phyloP scores from a whole-genome alignment of 179 eudicot genomes.

The Spergularia azorica region DNA sequence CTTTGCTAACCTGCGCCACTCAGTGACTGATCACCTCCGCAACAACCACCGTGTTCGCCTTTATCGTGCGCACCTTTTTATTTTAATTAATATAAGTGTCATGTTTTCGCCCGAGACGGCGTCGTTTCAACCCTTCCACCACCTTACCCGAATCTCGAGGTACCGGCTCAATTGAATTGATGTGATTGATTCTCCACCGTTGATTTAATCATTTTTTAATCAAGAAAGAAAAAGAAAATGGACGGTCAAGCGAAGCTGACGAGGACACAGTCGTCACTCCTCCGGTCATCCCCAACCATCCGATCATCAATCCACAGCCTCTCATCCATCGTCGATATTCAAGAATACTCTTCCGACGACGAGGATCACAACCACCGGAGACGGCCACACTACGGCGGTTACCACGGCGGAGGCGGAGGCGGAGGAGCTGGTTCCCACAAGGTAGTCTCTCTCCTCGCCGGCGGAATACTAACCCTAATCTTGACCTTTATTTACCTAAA shows the following conservation, averaged over 20 bases:
- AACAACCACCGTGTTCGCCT: neutral
- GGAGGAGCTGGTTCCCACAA: neutral
- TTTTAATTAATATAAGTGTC: neutral
- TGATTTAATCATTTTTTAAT: neutral
- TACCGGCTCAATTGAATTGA: neutral
- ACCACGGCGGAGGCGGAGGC: no score
- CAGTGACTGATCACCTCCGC: neutral
- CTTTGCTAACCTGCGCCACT: slow-evolving; percentile 16
- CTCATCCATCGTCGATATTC: slow-evolving; percentile 49
- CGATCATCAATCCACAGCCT: slow-evolving; percentile 82
- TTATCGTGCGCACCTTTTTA: slow-evolving; percentile 18
- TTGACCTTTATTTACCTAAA: slow-evolving; percentile 36
- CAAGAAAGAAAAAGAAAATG: slow-evolving; percentile 30
- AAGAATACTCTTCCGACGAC: neutral
- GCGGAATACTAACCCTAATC: slow-evolving; percentile 30
- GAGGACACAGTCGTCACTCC: slow-evolving; percentile 73
- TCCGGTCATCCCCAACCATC: slow-evolving; percentile 84
- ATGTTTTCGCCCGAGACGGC: slow-evolving; percentile 32
- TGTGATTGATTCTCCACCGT: neutral
- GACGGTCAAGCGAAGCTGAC: slow-evolving; percentile 67
- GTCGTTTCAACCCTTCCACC: no score
- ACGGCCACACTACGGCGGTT: neutral
- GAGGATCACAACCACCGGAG: slow-evolving; percentile 15
- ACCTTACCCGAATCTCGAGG: no score
- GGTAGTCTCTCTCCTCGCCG: slow-evolving; percentile 22